Evolutionary conservation across 1,284 basidiomycete genomes (phyloP).

Genomic region (Singerocomus inundabilis): DNA sequence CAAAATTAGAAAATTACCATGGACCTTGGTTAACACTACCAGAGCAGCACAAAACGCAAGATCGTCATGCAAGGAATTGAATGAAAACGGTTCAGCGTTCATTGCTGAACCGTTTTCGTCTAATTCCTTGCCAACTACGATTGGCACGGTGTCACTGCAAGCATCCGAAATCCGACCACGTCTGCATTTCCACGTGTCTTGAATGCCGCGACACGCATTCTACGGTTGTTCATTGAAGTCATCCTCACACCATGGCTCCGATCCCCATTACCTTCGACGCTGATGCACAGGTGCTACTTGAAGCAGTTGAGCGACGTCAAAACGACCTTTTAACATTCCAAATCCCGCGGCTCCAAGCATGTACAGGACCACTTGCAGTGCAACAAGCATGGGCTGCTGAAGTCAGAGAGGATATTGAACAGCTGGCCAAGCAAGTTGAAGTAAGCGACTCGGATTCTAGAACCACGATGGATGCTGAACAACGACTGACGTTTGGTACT

Average conservation of each 20-base stretch:
- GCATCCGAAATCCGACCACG: too few species aligned
- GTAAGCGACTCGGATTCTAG: conserved; percentile 41
- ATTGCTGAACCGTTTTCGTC: too few species aligned
- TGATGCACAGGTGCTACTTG: conserved; percentile 49
- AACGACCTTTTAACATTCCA: conserved; percentile 68
- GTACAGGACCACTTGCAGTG: conserved; percentile 59
- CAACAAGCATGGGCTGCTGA: conserved; percentile 77
- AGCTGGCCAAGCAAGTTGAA: conserved; percentile 63
- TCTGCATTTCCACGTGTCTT: background rate
- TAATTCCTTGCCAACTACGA: too few species aligned
- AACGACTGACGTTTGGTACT: conserved; percentile 5
- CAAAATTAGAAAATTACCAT: too few species aligned
- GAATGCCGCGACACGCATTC: background rate
- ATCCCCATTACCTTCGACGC: conserved; percentile 52
- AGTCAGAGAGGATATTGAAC: conserved; percentile 71
- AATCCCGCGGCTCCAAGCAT: conserved; percentile 68
- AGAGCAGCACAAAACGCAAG: background rate
- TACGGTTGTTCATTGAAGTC: background rate
- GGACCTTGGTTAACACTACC: too few species aligned
- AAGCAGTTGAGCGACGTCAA: conserved; percentile 52
- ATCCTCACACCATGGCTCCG: conserved; percentile 55
- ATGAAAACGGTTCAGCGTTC: background rate
- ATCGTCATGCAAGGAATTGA: background rate
- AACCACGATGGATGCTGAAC: conserved; percentile 2
- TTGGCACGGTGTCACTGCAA: too few species aligned